These are phyloP conservation scores for Fusarium fracticaudum DNA, from an alignment of 2,329 filamentous ascomycete species.

Conservation along the genomic window DNA sequence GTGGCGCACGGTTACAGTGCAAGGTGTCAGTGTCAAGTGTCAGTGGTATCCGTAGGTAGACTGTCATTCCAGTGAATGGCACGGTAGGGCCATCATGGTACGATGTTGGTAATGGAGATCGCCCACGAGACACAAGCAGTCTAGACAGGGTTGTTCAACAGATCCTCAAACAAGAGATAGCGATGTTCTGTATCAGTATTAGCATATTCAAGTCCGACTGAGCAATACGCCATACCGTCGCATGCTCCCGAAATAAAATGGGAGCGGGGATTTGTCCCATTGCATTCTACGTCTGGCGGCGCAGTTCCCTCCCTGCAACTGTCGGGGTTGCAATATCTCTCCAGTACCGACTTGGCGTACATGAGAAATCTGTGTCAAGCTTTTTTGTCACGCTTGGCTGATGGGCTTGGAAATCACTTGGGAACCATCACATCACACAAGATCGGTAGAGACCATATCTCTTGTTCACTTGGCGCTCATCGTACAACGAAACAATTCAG, in stretches of 20 bases:
- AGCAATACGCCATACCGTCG: conserved; percentile 7
- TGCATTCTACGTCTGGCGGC: conserved; percentile 1
- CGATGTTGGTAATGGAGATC: conserved; percentile 18
- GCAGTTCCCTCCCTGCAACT: background rate
- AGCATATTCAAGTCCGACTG: background rate
- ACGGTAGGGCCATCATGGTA: conserved; percentile 34
- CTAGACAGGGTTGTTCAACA: background rate
- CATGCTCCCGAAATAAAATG: background rate
- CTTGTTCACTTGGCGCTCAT: background rate
- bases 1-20: conserved; percentile 8
- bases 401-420: conserved; percentile 17
- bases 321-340: background rate
- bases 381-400: conserved; percentile 25
- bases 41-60: background rate
- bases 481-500: conserved; percentile 31
- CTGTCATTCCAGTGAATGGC: conserved; percentile 6
- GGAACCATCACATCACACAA: conserved; percentile 2
- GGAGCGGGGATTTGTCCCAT: conserved; percentile 18
- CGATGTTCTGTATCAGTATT: background rate
- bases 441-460: conserved; percentile 12
- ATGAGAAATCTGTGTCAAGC: conserved; percentile 16
- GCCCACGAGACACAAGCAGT: conserved; percentile 13
- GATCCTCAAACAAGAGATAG: conserved; percentile 4
- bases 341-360: conserved; percentile 32
- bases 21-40: background rate